Evolutionary conservation across 2,329 filamentous ascomycete genomes (phyloP).

Genomic region (Phyllosticta citribraziliensis): DNA sequence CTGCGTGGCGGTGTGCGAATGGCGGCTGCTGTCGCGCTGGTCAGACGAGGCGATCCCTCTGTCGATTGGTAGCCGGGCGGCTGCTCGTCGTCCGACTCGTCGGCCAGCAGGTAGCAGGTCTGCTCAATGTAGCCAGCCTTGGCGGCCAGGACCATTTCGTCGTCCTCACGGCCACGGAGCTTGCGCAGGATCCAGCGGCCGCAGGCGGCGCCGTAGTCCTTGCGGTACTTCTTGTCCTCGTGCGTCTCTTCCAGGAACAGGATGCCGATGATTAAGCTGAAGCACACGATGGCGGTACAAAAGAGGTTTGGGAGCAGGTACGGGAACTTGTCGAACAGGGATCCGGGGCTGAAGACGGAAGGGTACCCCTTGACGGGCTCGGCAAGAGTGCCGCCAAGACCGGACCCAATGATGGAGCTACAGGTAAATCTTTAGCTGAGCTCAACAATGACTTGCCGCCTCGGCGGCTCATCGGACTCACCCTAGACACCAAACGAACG

Average conservation of each 20-base stretch:
- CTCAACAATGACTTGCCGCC: conserved; percentile 2
- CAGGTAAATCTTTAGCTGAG: conserved; percentile 18
- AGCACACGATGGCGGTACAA: conserved; percentile 65
- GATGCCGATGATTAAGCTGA: conserved; percentile 68
- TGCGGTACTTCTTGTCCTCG: conserved; percentile 63
- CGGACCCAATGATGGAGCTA: conserved; percentile 83
- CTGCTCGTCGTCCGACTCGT: conserved; percentile 46
- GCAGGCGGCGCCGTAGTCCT: conserved; percentile 66
- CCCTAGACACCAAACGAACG: conserved; percentile 94
- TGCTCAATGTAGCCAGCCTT: conserved; percentile 46
- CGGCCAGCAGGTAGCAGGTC: conserved; percentile 50
- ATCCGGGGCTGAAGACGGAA: conserved; percentile 56
- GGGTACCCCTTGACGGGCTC: conserved; percentile 80
- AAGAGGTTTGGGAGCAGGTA: conserved; percentile 91
- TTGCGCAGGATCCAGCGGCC: conserved; percentile 56
- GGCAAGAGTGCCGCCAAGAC: conserved; percentile 82
- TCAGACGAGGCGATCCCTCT: conserved; percentile 44
- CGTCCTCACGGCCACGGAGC: conserved; percentile 18
- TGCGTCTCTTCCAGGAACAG: conserved; percentile 94
- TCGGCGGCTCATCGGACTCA: conserved; percentile 30
- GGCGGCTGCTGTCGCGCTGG: conserved; percentile 20
- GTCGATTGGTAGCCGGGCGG: conserved; percentile 59
- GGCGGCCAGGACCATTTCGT: conserved; percentile 23
- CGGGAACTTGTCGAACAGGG: conserved; percentile 76
- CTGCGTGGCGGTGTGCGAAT: conserved; percentile 4